Conservation (phyloP, 495 filamentous ascomycete genomes). For the Tuber aestivum region DNA sequence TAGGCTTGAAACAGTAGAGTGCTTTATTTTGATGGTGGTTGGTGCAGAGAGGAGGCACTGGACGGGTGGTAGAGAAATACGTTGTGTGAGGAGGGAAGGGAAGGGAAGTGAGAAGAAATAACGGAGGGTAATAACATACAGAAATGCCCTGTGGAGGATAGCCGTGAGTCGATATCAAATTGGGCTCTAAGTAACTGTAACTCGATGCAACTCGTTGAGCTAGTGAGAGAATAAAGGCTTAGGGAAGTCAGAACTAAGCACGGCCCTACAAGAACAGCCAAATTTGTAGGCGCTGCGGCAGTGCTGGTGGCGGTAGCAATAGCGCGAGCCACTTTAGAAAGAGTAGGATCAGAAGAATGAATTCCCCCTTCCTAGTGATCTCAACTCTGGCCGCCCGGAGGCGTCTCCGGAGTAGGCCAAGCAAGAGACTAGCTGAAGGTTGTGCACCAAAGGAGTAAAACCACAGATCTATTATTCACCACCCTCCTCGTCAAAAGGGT, state of each 20-base stretch:
- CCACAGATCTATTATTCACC: background rate
- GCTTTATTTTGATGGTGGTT: background rate
- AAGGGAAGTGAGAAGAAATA: background rate
- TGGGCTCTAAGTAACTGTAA: background rate
- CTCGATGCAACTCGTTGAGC: background rate
- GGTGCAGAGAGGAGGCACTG: background rate
- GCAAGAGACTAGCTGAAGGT: no score
- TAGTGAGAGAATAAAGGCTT: background rate
- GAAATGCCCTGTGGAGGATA: background rate
- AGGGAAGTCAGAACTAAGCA: no score
- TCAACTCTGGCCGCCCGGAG: background rate
- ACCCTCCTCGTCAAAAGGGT: background rate
- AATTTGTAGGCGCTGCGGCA: background rate
- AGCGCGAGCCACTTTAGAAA: no score
- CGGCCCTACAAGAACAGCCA: background rate
- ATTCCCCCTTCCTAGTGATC: background rate
- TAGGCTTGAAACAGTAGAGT: background rate
- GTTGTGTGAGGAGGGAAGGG: background rate
- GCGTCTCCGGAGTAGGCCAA: background rate
- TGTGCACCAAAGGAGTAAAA: background rate
- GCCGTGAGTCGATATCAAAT: background rate
- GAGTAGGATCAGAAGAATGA: background rate
- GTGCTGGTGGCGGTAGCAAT: no score
- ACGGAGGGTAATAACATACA: background rate
- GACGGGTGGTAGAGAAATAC: background rate